Evolutionary conservation across 352 stramenopile species (phyloP).

Genomic region (Albugo laibachii): DNA sequence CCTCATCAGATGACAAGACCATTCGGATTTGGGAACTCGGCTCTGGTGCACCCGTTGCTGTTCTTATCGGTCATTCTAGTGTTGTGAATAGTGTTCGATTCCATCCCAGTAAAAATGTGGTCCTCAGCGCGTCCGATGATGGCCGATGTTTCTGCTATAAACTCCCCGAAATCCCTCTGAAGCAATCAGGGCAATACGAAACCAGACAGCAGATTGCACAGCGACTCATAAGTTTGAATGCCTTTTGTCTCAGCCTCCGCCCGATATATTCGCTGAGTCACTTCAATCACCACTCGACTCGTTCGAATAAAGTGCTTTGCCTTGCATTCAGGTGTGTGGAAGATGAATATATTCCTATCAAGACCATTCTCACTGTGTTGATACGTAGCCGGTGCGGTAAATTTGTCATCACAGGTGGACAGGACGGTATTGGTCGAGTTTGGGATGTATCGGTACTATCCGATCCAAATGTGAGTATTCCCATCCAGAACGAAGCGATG

Average conservation of each 20-base stretch:
- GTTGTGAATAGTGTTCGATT: constrained; percentile 78
- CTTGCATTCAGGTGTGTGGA: constrained; percentile 23
- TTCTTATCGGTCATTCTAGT: constrained; percentile 70
- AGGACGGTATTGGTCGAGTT: constrained; percentile 84
- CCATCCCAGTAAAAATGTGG: constrained; percentile 64
- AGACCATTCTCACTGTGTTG: not conserved
- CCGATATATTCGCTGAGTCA: constrained; percentile 65
- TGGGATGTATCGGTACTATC: constrained; percentile 66
- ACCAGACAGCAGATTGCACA: constrained; percentile 64
- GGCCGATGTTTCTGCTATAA: constrained; percentile 83
- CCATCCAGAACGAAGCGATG: too few species aligned
- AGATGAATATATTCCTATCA: too few species aligned
- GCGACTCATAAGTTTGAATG: constrained; percentile 37
- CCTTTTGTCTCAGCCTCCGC: constrained; percentile 65
- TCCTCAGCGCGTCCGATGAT: constrained; percentile 86
- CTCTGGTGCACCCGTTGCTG: constrained; percentile 61
- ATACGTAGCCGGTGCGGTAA: constrained; percentile 50
- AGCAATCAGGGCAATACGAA: constrained; percentile 18
- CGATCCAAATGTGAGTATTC: not conserved
- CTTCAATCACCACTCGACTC: not conserved
- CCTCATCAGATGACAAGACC: constrained; percentile 78
- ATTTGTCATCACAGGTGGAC: constrained; percentile 83
- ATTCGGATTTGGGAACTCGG: constrained; percentile 75
- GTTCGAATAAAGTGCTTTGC: constrained; percentile 53
- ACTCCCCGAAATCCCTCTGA: constrained; percentile 40